Conservation (phyloP, 345 rosid species). For the Eucalyptus curtisii region DNA sequence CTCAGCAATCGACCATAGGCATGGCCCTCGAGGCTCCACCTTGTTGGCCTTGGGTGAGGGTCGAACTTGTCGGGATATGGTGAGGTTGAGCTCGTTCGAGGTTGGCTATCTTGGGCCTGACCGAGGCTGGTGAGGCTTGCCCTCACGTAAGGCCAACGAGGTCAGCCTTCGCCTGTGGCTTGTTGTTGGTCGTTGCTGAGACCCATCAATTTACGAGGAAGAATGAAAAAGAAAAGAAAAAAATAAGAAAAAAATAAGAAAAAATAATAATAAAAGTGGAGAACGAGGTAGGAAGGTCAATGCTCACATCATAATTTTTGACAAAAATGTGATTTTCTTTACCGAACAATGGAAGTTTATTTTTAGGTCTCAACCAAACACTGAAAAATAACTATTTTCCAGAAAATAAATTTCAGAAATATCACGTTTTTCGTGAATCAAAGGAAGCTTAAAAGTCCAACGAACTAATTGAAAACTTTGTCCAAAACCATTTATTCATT, state of each 20-base stretch:
- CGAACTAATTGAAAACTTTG: neutral
- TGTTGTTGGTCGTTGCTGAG: fast-evolving
- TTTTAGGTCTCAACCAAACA: neutral
- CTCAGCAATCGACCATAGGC: too few species aligned
- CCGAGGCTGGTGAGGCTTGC: neutral
- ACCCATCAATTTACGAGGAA: neutral
- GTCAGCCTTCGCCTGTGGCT: fast-evolving
- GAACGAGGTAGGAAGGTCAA: neutral
- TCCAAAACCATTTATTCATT: neutral
- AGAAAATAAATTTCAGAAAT: too few species aligned
- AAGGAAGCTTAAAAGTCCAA: neutral
- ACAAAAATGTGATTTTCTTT: neutral
- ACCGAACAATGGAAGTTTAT: too few species aligned
- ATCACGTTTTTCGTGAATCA: too few species aligned
- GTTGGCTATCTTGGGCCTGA: neutral
- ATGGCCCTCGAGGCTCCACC: too few species aligned
- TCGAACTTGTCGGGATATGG: neutral
- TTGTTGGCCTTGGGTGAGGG: neutral
- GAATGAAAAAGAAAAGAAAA: neutral
- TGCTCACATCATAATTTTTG: neutral
- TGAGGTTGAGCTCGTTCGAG: neutral
- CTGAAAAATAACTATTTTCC: too few species aligned
- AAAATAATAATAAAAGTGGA: neutral
- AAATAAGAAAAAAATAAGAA: too few species aligned
- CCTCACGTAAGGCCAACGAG: neutral